A percentile compares a stretch with the other conserved stretches of the same genome.
Conservation (phyloP, 495 filamentous ascomycete species). For the Cladorrhinum samala region DNA sequence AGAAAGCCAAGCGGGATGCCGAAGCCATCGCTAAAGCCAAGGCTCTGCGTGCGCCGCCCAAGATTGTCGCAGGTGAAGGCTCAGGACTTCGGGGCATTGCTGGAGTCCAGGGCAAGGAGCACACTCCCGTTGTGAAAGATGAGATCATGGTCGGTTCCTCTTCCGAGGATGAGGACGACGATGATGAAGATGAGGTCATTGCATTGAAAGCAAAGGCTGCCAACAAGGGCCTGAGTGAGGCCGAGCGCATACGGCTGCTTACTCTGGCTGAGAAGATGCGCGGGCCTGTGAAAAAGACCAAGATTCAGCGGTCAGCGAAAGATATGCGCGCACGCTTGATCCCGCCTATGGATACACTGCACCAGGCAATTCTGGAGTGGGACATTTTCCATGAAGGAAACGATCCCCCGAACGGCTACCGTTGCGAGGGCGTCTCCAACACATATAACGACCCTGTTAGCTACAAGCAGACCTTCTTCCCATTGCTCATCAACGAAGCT, state of each 20-base stretch:
- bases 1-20: slow-evolving; percentile 63
- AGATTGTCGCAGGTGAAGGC: slow-evolving; percentile 62
- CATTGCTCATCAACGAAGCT: slow-evolving; percentile 84
- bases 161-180: slow-evolving; percentile 64
- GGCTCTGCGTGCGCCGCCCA: slow-evolving; percentile 49
- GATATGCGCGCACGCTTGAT: slow-evolving; percentile 91
- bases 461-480: slow-evolving; percentile 87
- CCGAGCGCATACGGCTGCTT: slow-evolving; percentile 44
- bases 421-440: slow-evolving; percentile 68
- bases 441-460: slow-evolving; percentile 65
- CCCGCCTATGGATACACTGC: slow-evolving; percentile 79
- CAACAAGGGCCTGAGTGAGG: slow-evolving; percentile 41
- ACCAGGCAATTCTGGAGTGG: slow-evolving; percentile 83
- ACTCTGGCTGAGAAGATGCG: slow-evolving; percentile 40
- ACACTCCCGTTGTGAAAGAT: slow-evolving; percentile 49
- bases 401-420: slow-evolving; percentile 67
- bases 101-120: slow-evolving; percentile 75
- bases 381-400: slow-evolving; percentile 85
- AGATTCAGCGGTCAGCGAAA: slow-evolving; percentile 68
- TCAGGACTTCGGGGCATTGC: slow-evolving; percentile 66
- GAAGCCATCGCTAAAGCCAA: slow-evolving; percentile 61
- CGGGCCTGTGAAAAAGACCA: slow-evolving; percentile 73
- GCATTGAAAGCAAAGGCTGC: slow-evolving; percentile 40
- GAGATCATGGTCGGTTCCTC: slow-evolving; percentile 91
- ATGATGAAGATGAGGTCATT: slow-evolving; percentile 42